These are phyloP conservation scores for Aspergillus hiratsukae DNA, from an alignment of 2,329 filamentous ascomycete genomes.

Conservation along the genomic window DNA sequence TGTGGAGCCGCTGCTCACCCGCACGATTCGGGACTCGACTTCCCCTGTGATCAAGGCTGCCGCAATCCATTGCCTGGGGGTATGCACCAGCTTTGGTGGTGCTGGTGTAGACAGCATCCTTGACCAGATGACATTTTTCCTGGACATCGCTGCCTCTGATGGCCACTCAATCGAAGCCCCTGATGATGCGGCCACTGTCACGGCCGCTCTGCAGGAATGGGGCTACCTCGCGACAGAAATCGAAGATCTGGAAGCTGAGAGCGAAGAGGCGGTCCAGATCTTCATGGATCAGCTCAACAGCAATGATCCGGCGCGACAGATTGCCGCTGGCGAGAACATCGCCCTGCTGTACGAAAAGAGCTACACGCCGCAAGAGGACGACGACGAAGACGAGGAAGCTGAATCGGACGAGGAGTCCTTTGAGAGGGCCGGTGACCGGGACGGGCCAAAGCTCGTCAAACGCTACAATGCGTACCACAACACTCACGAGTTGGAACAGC, in stretches of 20 bases:
- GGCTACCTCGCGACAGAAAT: conserved; percentile 73
- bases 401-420: conserved; percentile 39
- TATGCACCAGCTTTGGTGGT: conserved; percentile 72
- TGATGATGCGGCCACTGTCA: conserved; percentile 67
- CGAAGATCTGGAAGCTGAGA: conserved; percentile 67
- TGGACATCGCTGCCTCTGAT: conserved; percentile 76
- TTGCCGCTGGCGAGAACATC: conserved; percentile 73
- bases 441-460: conserved; percentile 49
- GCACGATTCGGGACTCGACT: conserved; percentile 62
- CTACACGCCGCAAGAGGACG: conserved; percentile 55
- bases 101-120: conserved; percentile 63
- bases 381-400: conserved; percentile 43
- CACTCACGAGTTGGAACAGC: conserved; percentile 56
- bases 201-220: conserved; percentile 73
- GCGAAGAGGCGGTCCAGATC: conserved; percentile 68
- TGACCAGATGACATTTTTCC: conserved; percentile 68
- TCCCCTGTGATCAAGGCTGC: conserved; percentile 61
- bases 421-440: conserved; percentile 33
- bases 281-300: conserved; percentile 84
- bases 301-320: conserved; percentile 66
- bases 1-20: conserved; percentile 56
- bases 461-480: conserved; percentile 65
- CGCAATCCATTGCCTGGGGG: conserved; percentile 68
- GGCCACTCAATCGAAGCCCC: conserved; percentile 66
- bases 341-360: conserved; percentile 76